A percentile compares a stretch with the other conserved stretches of the same genome.
Conservation (phyloP, 2,329 filamentous ascomycete genomes). For the Pestalotiopsis sp. region DNA sequence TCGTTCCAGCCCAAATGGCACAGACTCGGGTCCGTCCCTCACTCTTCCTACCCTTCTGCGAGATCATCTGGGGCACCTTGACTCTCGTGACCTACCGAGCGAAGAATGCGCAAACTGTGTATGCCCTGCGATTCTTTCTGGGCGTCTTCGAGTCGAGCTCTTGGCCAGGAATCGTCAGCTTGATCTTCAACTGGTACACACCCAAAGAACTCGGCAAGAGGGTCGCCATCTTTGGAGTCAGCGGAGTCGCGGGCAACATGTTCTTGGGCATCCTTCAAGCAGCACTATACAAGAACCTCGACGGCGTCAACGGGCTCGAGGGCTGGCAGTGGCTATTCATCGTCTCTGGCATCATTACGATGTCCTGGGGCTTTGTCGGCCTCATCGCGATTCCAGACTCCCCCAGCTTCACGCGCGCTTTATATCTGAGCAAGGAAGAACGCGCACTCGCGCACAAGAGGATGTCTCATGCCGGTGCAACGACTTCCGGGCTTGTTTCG, state of each 20-base stretch:
- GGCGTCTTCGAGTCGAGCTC: constrained; percentile 35
- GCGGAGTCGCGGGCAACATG: constrained; percentile 45
- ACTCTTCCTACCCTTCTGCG: constrained; percentile 43
- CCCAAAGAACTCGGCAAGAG: constrained; percentile 41
- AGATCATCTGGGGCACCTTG: constrained; percentile 40
- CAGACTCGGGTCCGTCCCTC: constrained; percentile 43
- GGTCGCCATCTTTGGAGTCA: constrained; percentile 46
- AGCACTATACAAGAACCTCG: constrained; percentile 40
- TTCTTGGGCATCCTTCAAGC: constrained; percentile 48
- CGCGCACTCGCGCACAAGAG: constrained; percentile 17
- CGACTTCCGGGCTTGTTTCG: constrained; percentile 21
- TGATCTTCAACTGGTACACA: constrained; percentile 62
- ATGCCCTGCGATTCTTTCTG: constrained; percentile 45
- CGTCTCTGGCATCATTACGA: constrained; percentile 42
- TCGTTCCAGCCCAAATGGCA: constrained; percentile 41
- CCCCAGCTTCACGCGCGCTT: constrained; percentile 25
- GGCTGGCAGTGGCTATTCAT: constrained; percentile 10
- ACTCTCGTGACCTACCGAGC: constrained; percentile 24
- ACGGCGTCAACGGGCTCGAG: constrained; percentile 6
- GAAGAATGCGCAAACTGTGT: constrained; percentile 38
- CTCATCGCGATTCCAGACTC: constrained; percentile 39
- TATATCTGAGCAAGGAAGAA: constrained; percentile 21
- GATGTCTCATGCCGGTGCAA: constrained; percentile 19
- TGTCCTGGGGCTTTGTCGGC: constrained; percentile 41
- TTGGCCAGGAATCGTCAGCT: constrained; percentile 37